Evolutionary conservation across 345 rosid genomes (phyloP), one percentile per base, ranked within the genome.

Genomic region (Eutrema yunnanense): DNA sequence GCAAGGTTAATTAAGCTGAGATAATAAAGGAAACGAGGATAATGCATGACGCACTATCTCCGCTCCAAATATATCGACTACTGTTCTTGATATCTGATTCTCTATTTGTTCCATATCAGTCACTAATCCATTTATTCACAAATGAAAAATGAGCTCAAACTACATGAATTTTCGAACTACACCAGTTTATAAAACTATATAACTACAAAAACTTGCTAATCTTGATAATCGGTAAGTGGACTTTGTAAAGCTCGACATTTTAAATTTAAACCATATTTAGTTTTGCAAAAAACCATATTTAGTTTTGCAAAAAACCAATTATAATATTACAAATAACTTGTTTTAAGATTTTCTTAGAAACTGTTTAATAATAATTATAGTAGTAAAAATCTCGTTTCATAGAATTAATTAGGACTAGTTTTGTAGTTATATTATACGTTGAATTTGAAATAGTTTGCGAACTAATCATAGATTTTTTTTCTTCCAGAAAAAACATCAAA

Each of bases 1-100:
- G 38, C 37, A 32, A 30, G 29, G 52, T 65, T 67, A 57, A 27
- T 65, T 67, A 57, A 27, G 59, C 3, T 32, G 60, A 62, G 38
- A 22, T 53, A 49, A 43, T 52, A 54, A 65, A 75, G 65, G 53
- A 67, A 34, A 69, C 62, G 30, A 69, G 65, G 57, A 73, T 77
- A 70, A 58, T 75, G 84, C 78, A 64, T 72, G 53, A 69, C 54
- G 80, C 87, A 81, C 74, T 81, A 76, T 36, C 79, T 62, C 51
- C 16, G 3, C 67, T 72, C 41, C 49, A 66, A 29, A 49, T 50
- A 48, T 49, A 52, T 53, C 54, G 55, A 52, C 56, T 44, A 75
- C 69, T 60, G 12, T 43, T 67, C 56, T 52, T 75, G 63, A 60
- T 46, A 67, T 67, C 51, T 47, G 50, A 14, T 64, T 46, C 46